Conservation (phyloP, 805 yeast species). For the Zygosaccharomyces rouxii region DNA sequence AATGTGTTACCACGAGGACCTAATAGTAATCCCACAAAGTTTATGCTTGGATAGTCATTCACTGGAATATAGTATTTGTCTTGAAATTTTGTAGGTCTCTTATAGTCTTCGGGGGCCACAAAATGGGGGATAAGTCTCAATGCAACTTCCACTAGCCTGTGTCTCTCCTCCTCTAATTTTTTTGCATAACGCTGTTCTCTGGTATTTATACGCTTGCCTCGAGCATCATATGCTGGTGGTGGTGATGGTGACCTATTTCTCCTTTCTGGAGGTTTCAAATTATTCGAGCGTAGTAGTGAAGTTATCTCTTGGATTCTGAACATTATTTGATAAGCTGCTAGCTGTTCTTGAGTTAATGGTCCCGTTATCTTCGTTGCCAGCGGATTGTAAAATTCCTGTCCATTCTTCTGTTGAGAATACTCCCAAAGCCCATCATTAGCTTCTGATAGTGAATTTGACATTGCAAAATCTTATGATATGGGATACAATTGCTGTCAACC, state of each 20-base stretch:
- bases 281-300: slow-evolving; percentile 48
- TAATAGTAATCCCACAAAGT: slow-evolving; percentile 81
- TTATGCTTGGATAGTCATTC: slow-evolving; percentile 82
- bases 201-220: slow-evolving; percentile 83
- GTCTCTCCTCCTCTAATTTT: slow-evolving; percentile 72
- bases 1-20: slow-evolving; percentile 97
- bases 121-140: slow-evolving; percentile 68
- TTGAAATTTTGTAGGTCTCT: slow-evolving; percentile 61
- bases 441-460: background rate
- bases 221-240: slow-evolving; percentile 80
- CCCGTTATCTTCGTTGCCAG: slow-evolving; percentile 45
- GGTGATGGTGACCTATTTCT: slow-evolving; percentile 74
- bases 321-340: slow-evolving; percentile 64
- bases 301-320: slow-evolving; percentile 80
- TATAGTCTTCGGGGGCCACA: slow-evolving; percentile 74
- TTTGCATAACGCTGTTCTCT: slow-evolving; percentile 62
- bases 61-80: slow-evolving; percentile 86
- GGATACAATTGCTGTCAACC: no score
- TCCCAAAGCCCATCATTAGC: slow-evolving; percentile 9
- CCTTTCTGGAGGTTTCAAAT: slow-evolving; percentile 47
- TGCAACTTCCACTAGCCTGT: slow-evolving; percentile 71
- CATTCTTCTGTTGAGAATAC: background rate
- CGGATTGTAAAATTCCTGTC: slow-evolving; percentile 6
- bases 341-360: slow-evolving; percentile 67
- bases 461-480: background rate